A percentile compares a stretch with the other conserved stretches of the same genome.
Conservation (phyloP, 768 basidiomycete genomes). For the Lactarius deliciosus region DNA sequence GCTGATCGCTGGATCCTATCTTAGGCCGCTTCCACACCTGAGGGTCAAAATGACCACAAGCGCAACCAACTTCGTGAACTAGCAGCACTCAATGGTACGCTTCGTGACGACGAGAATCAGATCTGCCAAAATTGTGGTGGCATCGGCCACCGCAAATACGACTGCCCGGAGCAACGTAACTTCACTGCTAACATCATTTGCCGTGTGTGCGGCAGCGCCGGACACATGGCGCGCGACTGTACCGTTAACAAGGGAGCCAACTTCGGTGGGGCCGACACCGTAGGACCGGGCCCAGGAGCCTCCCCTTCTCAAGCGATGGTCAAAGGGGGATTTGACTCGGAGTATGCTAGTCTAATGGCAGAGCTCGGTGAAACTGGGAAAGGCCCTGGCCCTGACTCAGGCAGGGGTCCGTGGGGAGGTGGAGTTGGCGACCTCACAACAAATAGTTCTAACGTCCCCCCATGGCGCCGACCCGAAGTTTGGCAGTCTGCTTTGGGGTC, state of each 20-base stretch:
- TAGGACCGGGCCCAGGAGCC: conserved; percentile 56
- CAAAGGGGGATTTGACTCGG: conserved; percentile 90
- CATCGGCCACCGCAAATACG: conserved; percentile 96
- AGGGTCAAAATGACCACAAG: conserved; percentile 99
- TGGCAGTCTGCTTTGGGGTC: conserved; percentile 60
- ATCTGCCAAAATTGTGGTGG: conserved; percentile 97
- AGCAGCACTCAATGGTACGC: conserved; percentile 95
- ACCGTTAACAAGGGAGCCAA: conserved; percentile 75
- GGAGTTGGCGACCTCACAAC: conserved; percentile 55
- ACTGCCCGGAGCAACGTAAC: conserved; percentile 97
- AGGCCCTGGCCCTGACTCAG: conserved; percentile 53
- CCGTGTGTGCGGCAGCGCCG: conserved; percentile 95
- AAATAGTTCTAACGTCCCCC: conserved; percentile 77
- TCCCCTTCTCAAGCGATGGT: conserved; percentile 47
- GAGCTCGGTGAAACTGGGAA: conserved; percentile 87
- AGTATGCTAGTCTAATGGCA: conserved; percentile 96
- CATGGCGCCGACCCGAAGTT: conserved; percentile 88
- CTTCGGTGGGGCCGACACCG: conserved; percentile 13
- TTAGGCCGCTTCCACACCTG: conserved; percentile 97
- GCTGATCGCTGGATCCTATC: conserved; percentile 13
- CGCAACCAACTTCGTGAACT: conserved; percentile 97
- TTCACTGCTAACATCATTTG: conserved; percentile 99
- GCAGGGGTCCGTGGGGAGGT: conserved; percentile 58
- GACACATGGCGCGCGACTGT: conserved; percentile 99
- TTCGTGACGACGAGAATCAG: conserved; percentile 99